phyloP scores from a whole-genome alignment of 306 rosid genomes.

The Adenanthera pavonina region DNA sequence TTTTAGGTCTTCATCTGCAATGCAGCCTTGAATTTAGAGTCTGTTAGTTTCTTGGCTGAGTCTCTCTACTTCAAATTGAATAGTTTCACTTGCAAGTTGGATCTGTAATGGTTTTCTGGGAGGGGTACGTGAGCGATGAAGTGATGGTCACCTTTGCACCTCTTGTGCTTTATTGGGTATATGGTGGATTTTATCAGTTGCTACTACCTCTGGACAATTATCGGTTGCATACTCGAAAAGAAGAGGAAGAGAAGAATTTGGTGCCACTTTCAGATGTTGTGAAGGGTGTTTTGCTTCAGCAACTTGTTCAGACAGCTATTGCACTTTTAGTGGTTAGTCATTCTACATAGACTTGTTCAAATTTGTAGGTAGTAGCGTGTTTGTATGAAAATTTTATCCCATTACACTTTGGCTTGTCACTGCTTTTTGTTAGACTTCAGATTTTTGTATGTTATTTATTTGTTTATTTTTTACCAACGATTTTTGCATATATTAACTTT shows the following conservation, averaged over 20 bases:
- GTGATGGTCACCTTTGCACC: constrained; percentile 90
- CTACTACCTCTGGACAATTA: constrained; percentile 69
- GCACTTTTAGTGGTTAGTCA: constrained; percentile 77
- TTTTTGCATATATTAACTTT: too few relatives aligned
- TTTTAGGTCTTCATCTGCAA: constrained; percentile 52
- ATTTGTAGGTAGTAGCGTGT: constrained; percentile 1
- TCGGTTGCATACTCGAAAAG: constrained; percentile 72
- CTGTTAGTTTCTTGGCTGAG: constrained; percentile 36
- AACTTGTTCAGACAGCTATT: constrained; percentile 79
- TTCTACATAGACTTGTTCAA: not conserved
- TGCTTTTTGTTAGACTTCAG: constrained; percentile 4
- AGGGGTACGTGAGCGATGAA: constrained; percentile 80
- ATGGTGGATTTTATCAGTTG: constrained; percentile 80
- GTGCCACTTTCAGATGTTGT: constrained; percentile 70
- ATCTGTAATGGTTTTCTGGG: constrained; percentile 74
- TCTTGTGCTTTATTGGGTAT: constrained; percentile 84
- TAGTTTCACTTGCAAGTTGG: constrained; percentile 6
- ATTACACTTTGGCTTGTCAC: not conserved
- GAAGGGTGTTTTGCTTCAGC: constrained; percentile 88
- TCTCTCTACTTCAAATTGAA: constrained; percentile 34
- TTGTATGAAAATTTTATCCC: constrained; percentile 10
- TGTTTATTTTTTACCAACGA: too few relatives aligned
- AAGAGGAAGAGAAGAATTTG: constrained; percentile 70
- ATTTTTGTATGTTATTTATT: too few relatives aligned
- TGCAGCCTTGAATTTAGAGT: constrained; percentile 45